Evolutionary conservation across 192 early-diverging fungal genomes (phyloP).

Genomic region (Coemansia sp.): DNA sequence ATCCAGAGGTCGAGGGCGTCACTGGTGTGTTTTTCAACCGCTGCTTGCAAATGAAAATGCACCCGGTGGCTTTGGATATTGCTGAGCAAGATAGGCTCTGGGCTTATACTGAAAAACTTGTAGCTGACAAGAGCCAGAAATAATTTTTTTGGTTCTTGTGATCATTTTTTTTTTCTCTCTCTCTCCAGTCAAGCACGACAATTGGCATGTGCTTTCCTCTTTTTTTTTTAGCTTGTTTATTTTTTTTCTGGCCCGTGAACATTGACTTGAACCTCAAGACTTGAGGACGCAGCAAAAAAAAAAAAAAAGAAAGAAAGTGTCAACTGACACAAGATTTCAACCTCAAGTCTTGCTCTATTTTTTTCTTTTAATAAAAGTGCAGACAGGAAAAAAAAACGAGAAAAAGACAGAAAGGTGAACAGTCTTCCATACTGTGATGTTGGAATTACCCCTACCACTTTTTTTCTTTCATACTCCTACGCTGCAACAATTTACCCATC

Average conservation of each 20-base stretch:
- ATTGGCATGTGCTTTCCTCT: not conserved
- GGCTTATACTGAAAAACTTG: conserved; percentile 22
- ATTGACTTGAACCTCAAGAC: too few relatives aligned
- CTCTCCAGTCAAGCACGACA: too few relatives aligned
- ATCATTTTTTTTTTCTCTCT: not conserved
- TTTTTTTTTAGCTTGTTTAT: not conserved
- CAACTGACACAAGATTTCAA: not conserved
- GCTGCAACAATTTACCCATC: too few relatives aligned
- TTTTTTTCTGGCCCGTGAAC: not conserved
- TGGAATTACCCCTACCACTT: too few relatives aligned
- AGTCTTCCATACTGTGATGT: too few relatives aligned
- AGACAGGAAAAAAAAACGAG: not conserved
- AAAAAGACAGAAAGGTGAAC: not conserved
- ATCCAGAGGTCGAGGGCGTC: conserved; percentile 8
- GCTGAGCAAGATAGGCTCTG: conserved; percentile 25
- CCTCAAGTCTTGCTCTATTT: not conserved
- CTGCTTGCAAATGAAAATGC: conserved; percentile 8
- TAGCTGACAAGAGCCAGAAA: conserved; percentile 9
- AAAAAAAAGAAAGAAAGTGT: too few relatives aligned
- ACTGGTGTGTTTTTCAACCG: conserved; percentile 16
- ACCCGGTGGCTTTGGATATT: conserved; percentile 11
- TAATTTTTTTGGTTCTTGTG: not conserved
- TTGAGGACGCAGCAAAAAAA: too few relatives aligned
- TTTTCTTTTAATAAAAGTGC: not conserved
- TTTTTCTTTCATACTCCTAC: too few relatives aligned